Conservation (phyloP, 1,284 basidiomycete genomes). For the Taiwanofungus camphoratus region DNA sequence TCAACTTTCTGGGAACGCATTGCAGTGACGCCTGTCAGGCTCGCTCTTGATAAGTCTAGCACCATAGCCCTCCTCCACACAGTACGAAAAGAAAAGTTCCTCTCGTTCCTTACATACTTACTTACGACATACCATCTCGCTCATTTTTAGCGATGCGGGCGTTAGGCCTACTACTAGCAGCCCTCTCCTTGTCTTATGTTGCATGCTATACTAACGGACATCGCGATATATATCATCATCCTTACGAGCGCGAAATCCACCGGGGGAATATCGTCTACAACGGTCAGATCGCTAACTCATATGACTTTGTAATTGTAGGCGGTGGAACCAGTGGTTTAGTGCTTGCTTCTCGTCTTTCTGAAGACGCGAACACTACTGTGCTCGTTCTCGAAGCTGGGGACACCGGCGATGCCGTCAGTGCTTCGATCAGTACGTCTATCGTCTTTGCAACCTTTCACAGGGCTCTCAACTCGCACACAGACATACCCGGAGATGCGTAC, state of each 20-base stretch:
- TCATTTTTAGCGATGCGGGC: constrained; percentile 19
- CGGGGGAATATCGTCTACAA: constrained; percentile 37
- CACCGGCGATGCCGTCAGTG: constrained; percentile 44
- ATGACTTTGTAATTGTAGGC: constrained; percentile 55
- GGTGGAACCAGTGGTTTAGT: constrained; percentile 74
- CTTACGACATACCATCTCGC: constrained; percentile 2
- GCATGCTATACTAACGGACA: constrained; percentile 15
- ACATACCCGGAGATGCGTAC: constrained; percentile 48
- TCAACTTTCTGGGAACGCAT: no score
- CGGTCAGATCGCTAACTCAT: constrained; percentile 34
- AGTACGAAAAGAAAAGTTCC: no score
- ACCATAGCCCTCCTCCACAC: no score
- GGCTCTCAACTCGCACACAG: constrained; percentile 18
- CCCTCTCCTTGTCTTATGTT: constrained; percentile 21
- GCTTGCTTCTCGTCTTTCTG: constrained; percentile 66
- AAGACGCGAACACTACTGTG: constrained; percentile 62
- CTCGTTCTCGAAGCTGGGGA: constrained; percentile 71
- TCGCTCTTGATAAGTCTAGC: constrained; percentile 3
- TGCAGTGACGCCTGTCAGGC: no score
- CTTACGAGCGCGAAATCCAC: constrained; percentile 19
- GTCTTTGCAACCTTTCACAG: background rate
- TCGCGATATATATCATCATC: constrained; percentile 21
- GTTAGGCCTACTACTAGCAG: constrained; percentile 19
- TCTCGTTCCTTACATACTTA: background rate
- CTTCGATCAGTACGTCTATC: constrained; percentile 30